phyloP scores from a whole-genome alignment of 495 filamentous ascomycete species.

The Chaetomium tenue region DNA sequence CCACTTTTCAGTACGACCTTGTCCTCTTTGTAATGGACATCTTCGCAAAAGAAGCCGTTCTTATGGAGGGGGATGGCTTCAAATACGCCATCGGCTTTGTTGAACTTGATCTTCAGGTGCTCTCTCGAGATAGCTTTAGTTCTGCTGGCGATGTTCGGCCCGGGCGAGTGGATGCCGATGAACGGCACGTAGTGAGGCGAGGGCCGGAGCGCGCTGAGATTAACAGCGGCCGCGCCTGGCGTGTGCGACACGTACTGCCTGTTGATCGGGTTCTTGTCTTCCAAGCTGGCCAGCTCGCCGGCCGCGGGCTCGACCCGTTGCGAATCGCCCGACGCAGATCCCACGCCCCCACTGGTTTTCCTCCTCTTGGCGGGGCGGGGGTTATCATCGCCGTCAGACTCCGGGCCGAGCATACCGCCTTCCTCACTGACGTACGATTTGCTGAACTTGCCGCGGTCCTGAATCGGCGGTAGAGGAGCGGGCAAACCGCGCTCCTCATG shows the following conservation, averaged over 20 bases:
- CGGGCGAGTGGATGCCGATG: slow-evolving; percentile 76
- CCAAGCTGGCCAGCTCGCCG: slow-evolving; percentile 20
- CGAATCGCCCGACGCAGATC: slow-evolving; percentile 27
- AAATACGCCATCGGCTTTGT: slow-evolving; percentile 68
- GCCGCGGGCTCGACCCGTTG: slow-evolving; percentile 18
- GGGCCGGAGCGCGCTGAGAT: slow-evolving; percentile 52
- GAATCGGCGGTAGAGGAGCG: slow-evolving; percentile 39
- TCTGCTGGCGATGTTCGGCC: slow-evolving; percentile 55
- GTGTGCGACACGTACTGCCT: slow-evolving; percentile 53
- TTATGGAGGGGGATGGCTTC: slow-evolving; percentile 77
- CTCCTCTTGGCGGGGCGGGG: slow-evolving; percentile 43
- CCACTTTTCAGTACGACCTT: slow-evolving; percentile 67
- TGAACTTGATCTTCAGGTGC: slow-evolving; percentile 82
- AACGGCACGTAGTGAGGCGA: slow-evolving; percentile 66
- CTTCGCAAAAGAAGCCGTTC: slow-evolving; percentile 84
- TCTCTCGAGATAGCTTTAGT: slow-evolving; percentile 78
- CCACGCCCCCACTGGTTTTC: slow-evolving; percentile 31
- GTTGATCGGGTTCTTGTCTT: slow-evolving; percentile 38
- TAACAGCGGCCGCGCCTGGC: slow-evolving; percentile 49
- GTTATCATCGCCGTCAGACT: slow-evolving; percentile 47
- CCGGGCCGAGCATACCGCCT: slow-evolving; percentile 53
- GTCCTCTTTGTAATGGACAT: slow-evolving; percentile 62
- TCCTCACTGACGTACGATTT: slow-evolving; percentile 55
- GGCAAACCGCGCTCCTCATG: slow-evolving; percentile 41
- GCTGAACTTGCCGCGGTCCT: slow-evolving; percentile 47